A percentile compares a stretch with the other conserved stretches of the same genome.
These are phyloP conservation scores for Teratosphaeria zuluensis DNA, from an alignment of 2,329 filamentous ascomycete species.

Conservation along the genomic window DNA sequence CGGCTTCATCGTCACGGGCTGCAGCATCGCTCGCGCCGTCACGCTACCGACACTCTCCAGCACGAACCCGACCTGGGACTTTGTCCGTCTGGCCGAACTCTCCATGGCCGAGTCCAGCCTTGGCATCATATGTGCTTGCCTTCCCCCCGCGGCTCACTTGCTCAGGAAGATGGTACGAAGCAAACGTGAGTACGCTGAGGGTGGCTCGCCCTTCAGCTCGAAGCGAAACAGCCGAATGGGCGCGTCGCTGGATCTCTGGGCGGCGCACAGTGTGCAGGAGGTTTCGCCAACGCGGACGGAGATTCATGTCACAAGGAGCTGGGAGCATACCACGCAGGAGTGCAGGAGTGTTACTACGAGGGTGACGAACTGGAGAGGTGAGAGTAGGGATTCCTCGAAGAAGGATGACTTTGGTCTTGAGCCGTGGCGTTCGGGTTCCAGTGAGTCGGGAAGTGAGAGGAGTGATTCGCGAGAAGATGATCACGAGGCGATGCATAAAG, in stretches of 20 bases:
- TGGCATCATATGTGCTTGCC: conserved; percentile 5
- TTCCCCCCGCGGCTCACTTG: background rate
- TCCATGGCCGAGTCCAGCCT: conserved; percentile 1
- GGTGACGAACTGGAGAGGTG: background rate
- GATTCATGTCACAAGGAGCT: background rate
- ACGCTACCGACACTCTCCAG: background rate
- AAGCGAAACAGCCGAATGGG: background rate
- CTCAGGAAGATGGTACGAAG: background rate
- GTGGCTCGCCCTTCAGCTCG: background rate
- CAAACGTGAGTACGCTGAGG: background rate
- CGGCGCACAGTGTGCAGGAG: background rate
- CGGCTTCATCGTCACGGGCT: conserved; percentile 2
- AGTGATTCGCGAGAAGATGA: background rate
- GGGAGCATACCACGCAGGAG: background rate
- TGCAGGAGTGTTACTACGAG: background rate
- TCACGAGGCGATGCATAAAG: background rate
- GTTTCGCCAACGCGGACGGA: background rate
- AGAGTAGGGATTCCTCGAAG: background rate
- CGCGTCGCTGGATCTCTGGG: background rate
- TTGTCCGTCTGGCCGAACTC: conserved; percentile 2
- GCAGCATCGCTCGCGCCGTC: conserved; percentile 2
- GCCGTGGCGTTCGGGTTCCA: background rate
- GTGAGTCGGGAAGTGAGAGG: background rate
- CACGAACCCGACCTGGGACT: conserved; percentile 2
- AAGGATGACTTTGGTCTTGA: background rate